Conservation (phyloP, 2,329 filamentous ascomycete species). For the Lithohypha guttulata region DNA sequence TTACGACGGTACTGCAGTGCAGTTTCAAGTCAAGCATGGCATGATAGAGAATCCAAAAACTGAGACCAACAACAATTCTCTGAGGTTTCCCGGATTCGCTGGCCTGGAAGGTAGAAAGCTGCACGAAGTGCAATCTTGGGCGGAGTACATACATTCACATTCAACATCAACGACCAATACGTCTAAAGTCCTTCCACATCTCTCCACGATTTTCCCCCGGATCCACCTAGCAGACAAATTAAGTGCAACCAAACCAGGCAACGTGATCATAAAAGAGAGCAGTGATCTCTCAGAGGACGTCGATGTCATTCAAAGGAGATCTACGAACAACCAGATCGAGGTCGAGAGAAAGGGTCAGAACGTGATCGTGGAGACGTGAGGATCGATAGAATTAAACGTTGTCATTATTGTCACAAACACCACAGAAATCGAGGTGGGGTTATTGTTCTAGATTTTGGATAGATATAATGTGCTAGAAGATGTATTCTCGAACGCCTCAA, state of each 20-base stretch:
- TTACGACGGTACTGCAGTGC: conserved; percentile 11
- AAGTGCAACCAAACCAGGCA: too few species aligned
- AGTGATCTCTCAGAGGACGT: neutral
- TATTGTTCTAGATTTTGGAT: too few species aligned
- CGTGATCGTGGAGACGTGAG: conserved; percentile 3
- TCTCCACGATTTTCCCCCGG: neutral
- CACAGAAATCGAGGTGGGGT: too few species aligned
- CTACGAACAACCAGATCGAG: neutral
- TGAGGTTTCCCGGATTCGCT: neutral
- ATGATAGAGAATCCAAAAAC: conserved; percentile 9
- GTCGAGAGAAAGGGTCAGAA: conserved; percentile 5
- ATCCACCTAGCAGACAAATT: neutral
- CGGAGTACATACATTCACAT: neutral
- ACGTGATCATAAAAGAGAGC: neutral
- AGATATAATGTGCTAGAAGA: too few species aligned
- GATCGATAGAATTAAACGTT: neutral
- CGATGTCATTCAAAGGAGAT: neutral
- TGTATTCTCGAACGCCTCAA: too few species aligned
- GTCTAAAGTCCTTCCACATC: neutral
- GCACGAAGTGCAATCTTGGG: conserved; percentile 6
- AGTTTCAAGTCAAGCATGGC: conserved; percentile 15
- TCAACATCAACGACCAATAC: too few species aligned
- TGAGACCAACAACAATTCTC: neutral
- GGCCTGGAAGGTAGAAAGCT: conserved; percentile 6
- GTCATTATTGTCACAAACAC: too few species aligned